Percentiles rank a stretch among this genome's conserved stretches.
phyloP scores from a whole-genome alignment of 2,329 filamentous ascomycete species.

The Metarhizium anisopliae region DNA sequence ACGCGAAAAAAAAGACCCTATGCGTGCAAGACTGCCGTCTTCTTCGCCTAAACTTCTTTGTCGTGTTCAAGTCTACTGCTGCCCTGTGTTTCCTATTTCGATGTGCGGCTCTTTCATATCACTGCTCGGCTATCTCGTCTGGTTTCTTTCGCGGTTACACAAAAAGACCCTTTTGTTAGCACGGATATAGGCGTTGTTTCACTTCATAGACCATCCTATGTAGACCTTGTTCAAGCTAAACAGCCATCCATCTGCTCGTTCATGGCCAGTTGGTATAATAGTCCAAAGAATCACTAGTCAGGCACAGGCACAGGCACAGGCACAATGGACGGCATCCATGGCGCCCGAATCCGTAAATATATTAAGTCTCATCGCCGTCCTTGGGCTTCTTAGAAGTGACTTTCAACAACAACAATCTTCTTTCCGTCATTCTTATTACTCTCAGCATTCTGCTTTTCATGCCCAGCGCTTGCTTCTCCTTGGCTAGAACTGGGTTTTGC shows the following conservation, averaged over 20 bases:
- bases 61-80: neutral
- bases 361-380: neutral
- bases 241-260: neutral
- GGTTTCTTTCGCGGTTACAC: neutral
- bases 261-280: neutral
- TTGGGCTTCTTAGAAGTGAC: neutral
- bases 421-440: neutral
- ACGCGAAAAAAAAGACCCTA: neutral
- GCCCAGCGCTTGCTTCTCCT: neutral
- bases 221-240: neutral
- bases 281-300: neutral
- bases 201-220: neutral
- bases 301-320: too few relatives aligned
- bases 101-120: neutral
- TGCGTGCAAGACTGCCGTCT: neutral
- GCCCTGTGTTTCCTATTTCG: neutral
- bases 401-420: neutral
- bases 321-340: neutral
- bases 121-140: neutral
- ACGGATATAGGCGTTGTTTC: neutral
- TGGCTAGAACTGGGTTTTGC: neutral
- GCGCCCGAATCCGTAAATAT: neutral
- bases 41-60: neutral
- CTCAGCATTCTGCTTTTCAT: neutral
- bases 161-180: neutral